A percentile compares a stretch with the other conserved stretches of the same genome.
phyloP scores from a whole-genome alignment of 306 rosid genomes.

The Quercus alba region DNA sequence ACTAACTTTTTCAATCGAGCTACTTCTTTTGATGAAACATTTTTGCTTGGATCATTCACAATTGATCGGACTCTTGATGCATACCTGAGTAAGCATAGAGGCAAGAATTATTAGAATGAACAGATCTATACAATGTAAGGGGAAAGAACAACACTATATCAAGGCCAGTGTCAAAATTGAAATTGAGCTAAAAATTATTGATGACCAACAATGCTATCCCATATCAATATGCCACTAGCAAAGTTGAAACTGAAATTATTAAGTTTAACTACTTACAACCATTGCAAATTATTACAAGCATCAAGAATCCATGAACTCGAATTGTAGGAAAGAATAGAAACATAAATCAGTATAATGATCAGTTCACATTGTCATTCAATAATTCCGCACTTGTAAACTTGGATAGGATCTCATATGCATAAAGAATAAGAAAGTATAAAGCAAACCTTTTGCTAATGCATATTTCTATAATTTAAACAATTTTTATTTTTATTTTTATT shows the following conservation, averaged over 20 bases:
- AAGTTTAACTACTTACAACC: background rate
- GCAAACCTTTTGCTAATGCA: background rate
- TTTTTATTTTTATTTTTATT: no score
- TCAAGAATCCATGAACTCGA: no score
- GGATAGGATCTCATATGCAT: background rate
- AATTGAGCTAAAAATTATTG: background rate
- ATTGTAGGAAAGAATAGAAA: background rate
- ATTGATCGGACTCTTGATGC: conserved; percentile 91
- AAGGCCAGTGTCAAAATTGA: background rate
- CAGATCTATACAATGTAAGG: background rate
- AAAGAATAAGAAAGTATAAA: background rate
- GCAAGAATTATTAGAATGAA: background rate
- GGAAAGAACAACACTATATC: background rate
- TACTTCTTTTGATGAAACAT: conserved; percentile 80
- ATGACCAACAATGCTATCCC: background rate
- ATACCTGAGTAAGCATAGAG: conserved; percentile 46
- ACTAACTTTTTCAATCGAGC: conserved; percentile 74
- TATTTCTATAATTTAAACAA: background rate
- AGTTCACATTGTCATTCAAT: background rate
- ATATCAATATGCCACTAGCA: background rate
- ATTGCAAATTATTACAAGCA: no score
- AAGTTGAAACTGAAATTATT: background rate
- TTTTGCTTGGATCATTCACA: conserved; percentile 89
- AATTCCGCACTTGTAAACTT: background rate
- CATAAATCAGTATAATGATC: background rate